These are phyloP conservation scores for Trichaptum fuscoviolaceum DNA, from an alignment of 768 basidiomycete species.

Conservation along the genomic window DNA sequence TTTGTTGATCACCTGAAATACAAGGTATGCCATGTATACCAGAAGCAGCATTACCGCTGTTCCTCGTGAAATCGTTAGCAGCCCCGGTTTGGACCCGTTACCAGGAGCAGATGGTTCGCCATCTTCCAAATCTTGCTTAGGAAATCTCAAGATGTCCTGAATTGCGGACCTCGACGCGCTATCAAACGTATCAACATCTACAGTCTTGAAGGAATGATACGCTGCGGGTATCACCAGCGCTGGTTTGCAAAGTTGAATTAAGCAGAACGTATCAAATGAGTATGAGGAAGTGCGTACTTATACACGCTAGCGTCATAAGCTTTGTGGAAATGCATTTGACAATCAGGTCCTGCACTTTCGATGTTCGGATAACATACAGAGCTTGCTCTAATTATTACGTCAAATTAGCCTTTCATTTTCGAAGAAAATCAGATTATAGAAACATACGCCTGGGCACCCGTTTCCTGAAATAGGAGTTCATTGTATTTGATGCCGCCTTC, in stretches of 20 bases:
- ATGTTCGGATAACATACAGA: constrained; percentile 26
- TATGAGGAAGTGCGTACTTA: constrained; percentile 47
- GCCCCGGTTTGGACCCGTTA: constrained; percentile 34
- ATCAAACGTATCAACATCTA: constrained; percentile 14
- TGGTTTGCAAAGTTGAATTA: constrained; percentile 19
- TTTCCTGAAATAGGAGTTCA: constrained; percentile 73
- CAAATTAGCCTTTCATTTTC: constrained; percentile 10
- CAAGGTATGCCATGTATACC: constrained; percentile 70
- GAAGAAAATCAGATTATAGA: constrained; percentile 4
- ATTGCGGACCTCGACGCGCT: constrained; percentile 4
- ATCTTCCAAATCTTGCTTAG: constrained; percentile 9
- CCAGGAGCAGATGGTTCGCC: constrained; percentile 11
- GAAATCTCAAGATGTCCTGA: background rate
- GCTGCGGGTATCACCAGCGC: constrained; percentile 91
- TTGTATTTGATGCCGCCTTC: constrained; percentile 58
- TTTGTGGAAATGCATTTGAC: constrained; percentile 21
- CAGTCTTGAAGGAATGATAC: constrained; percentile 49
- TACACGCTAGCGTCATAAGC: constrained; percentile 83
- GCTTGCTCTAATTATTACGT: constrained; percentile 24
- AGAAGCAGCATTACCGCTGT: constrained; percentile 70
- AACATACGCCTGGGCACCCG: constrained; percentile 82
- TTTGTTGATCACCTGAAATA: constrained; percentile 80
- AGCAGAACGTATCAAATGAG: constrained; percentile 4
- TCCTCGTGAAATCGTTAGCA: constrained; percentile 76
- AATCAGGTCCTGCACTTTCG: background rate